Percentiles rank a stretch among this genome's conserved stretches.
phyloP scores from a whole-genome alignment of 495 filamentous ascomycete species.

The Acidomyces sp. region DNA sequence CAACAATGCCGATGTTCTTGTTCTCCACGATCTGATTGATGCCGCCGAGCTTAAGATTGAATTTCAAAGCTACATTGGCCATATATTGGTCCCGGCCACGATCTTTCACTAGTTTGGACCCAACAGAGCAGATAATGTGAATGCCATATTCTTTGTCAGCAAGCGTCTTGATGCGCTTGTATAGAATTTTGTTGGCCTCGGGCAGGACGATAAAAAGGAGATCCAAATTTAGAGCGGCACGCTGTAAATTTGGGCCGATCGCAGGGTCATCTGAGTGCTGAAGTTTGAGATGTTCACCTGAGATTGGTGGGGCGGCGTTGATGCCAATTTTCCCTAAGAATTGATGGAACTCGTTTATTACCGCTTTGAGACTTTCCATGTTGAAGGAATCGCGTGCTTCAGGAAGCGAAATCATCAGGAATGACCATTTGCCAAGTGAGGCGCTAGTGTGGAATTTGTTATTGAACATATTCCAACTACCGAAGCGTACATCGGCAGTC shows the following conservation, averaged over 20 bases:
- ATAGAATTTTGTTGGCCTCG: slow-evolving; percentile 37
- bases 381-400: not conserved
- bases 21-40: slow-evolving; percentile 50
- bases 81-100: slow-evolving; percentile 40
- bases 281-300: not conserved
- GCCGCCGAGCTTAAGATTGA: slow-evolving; percentile 79
- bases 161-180: slow-evolving; percentile 54
- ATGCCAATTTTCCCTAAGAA: slow-evolving; percentile 10
- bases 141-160: slow-evolving; percentile 53
- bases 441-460: slow-evolving; percentile 5
- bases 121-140: slow-evolving; percentile 49
- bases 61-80: slow-evolving; percentile 65
- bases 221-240: not conserved
- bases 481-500: not conserved
- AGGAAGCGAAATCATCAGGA: slow-evolving; percentile 7
- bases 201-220: slow-evolving; percentile 51
- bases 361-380: not conserved
- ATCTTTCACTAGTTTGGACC: slow-evolving; percentile 35
- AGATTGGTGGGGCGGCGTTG: not conserved
- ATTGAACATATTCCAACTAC: slow-evolving; percentile 13
- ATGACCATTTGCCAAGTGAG: slow-evolving; percentile 9
- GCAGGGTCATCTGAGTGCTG: too few species aligned
- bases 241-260: too few species aligned
- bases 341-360: not conserved
- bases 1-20: slow-evolving; percentile 33